These are phyloP conservation scores for Beta corolliflora DNA, from an alignment of 179 eudicot genomes.

Conservation along the genomic window DNA sequence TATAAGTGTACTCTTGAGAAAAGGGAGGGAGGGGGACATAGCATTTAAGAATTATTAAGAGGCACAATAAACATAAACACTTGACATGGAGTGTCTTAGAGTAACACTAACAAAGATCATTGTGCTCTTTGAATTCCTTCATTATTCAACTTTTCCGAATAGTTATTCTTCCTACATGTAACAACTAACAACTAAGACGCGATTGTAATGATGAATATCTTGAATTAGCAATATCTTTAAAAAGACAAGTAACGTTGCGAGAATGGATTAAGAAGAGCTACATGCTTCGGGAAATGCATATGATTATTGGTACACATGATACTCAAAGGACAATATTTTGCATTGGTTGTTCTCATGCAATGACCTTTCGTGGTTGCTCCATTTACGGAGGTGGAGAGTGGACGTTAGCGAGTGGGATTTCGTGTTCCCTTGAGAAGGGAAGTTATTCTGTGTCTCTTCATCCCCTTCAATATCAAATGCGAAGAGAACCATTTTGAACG, in stretches of 20 bases:
- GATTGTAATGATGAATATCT: background rate
- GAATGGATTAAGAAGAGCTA: background rate
- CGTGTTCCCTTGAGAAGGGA: constrained; percentile 47
- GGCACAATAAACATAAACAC: no score
- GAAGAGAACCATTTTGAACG: constrained; percentile 17
- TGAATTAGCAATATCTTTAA: no score
- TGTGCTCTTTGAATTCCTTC: no score
- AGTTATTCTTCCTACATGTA: background rate
- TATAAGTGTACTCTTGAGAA: no score
- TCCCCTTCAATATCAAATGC: constrained; percentile 91
- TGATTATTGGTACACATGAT: no score
- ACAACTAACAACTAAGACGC: no score
- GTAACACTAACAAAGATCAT: no score
- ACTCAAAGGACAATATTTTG: no score
- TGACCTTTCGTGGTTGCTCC: constrained; percentile 37
- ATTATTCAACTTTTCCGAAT: background rate
- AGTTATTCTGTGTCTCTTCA: constrained; percentile 57
- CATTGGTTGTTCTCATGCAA: constrained; percentile 1
- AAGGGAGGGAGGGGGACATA: no score
- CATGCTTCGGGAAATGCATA: background rate
- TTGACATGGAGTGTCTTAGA: no score
- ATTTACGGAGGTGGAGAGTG: constrained; percentile 63
- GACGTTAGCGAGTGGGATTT: constrained; percentile 44
- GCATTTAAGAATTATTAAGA: no score
- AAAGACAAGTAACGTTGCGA: background rate